phyloP scores from a whole-genome alignment of 2,329 filamentous ascomycete genomes.

The Setomelanomma holmii region DNA sequence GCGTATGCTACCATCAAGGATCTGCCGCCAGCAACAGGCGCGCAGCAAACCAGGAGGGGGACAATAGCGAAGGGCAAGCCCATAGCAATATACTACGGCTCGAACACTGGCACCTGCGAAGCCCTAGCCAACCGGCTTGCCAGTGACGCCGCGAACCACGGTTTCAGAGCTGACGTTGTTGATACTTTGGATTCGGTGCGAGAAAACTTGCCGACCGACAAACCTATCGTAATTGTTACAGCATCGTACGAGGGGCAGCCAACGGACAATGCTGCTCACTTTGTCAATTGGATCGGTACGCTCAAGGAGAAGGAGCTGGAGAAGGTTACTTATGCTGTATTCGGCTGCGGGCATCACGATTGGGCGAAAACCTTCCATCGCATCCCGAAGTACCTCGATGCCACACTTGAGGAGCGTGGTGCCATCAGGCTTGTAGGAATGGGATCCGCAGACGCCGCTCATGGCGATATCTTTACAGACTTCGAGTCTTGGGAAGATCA shows the following conservation, averaged over 20 bases:
- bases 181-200: constrained; percentile 45
- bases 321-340: constrained; percentile 49
- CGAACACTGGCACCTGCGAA: constrained; percentile 53
- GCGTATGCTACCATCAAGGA: constrained; percentile 29
- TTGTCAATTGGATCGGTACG: constrained; percentile 49
- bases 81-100: constrained; percentile 49
- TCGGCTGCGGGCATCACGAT: constrained; percentile 52
- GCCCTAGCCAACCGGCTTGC: constrained; percentile 49
- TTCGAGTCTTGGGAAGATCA: constrained; percentile 53
- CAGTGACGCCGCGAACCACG: constrained; percentile 44
- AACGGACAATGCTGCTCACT: constrained; percentile 53
- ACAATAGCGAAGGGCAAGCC: constrained; percentile 34
- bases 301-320: constrained; percentile 38
- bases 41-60: constrained; percentile 15
- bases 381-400: constrained; percentile 49
- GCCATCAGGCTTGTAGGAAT: constrained; percentile 40
- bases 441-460: constrained; percentile 46
- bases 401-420: constrained; percentile 37
- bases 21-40: constrained; percentile 12
- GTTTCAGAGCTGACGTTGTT: constrained; percentile 45
- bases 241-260: constrained; percentile 54
- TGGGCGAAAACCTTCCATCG: constrained; percentile 53
- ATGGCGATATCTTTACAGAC: constrained; percentile 50
- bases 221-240: constrained; percentile 50
- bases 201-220: constrained; percentile 43